Evolutionary conservation across 306 rosid species (phyloP), one percentile per base, ranked within the genome.

Genomic region (Elaeagnus macrophylla): DNA sequence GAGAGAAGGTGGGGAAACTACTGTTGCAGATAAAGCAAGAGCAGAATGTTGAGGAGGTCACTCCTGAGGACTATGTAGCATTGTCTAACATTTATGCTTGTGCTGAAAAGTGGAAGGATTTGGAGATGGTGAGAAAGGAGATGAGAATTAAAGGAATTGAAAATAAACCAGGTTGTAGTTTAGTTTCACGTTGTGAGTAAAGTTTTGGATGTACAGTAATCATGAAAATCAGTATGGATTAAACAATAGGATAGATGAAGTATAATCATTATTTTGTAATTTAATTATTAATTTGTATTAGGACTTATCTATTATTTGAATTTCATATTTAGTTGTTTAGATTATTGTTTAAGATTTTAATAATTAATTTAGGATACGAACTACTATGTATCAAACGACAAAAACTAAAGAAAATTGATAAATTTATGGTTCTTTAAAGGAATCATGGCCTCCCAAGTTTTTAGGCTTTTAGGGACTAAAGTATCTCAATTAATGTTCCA

Each of bases 1-100:
- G 87, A 38, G 97, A 80, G 75, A 83, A 81, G 74, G 84, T 85
- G 72, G 97, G 89, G 42, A 89, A 71, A 71, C 67, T 80, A 60
- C 89, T 89, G 55, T 67, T 83, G 16, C 69, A 53, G 64, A 40
- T 62, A 37, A 68, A 76, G 50, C 55, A 39, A 40, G 65, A 49
- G 12, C 54, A 51, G 52, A 52, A 59, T 45, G 42, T 39, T 57
- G 56, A 60, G 36, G 60, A 64, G 57, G 69, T 25, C 64, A 51
- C 57, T 72, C 51, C 46, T 18, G 77, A 85, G 76, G 97, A 85
- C 71, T 77, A 72, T 58, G 70, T 89, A 10, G 87, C 97, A 39
- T 59, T 85, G 71, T 89, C 95, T 13, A 89, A 85, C 62, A 67
- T 89, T 53, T 89, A 85, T 71, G 95, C 93, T 68, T 71, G 67